Conservation (phyloP, 169 alveolate genomes). For the Plasmodium berghei region DNA sequence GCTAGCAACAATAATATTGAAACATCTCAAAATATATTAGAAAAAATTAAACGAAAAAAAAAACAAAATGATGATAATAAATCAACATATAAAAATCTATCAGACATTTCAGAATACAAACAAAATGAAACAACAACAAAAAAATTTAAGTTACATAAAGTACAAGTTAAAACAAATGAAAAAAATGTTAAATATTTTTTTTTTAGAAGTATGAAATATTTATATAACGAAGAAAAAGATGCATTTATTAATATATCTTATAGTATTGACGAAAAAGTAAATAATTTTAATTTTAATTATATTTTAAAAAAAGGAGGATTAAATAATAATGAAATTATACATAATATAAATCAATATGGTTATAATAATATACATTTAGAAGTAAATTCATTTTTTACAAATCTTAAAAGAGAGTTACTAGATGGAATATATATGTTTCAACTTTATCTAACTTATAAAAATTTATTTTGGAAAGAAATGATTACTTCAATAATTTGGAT, state of each 20-base stretch:
- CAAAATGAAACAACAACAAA: background rate
- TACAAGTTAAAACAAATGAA: constrained; percentile 47
- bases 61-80: background rate
- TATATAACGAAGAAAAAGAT: constrained; percentile 78
- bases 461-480: constrained; percentile 84
- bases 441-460: constrained; percentile 81
- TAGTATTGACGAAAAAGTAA: constrained; percentile 77
- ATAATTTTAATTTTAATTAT: constrained; percentile 79
- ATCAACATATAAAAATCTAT: no score
- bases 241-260: constrained; percentile 79
- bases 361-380: constrained; percentile 80
- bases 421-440: constrained; percentile 86
- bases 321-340: constrained; percentile 82
- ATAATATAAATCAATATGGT: constrained; percentile 80
- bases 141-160: constrained; percentile 23
- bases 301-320: constrained; percentile 85
- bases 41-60: background rate
- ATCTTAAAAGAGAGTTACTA: constrained; percentile 81
- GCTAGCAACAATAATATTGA: no score
- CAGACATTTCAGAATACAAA: no score
- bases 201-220: constrained; percentile 78
- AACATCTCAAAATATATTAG: no score
- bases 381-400: constrained; percentile 77
- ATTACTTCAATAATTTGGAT: constrained; percentile 87
- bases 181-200: constrained; percentile 57